Conservation (phyloP, 768 basidiomycete species). For the Boletus speciosus region DNA sequence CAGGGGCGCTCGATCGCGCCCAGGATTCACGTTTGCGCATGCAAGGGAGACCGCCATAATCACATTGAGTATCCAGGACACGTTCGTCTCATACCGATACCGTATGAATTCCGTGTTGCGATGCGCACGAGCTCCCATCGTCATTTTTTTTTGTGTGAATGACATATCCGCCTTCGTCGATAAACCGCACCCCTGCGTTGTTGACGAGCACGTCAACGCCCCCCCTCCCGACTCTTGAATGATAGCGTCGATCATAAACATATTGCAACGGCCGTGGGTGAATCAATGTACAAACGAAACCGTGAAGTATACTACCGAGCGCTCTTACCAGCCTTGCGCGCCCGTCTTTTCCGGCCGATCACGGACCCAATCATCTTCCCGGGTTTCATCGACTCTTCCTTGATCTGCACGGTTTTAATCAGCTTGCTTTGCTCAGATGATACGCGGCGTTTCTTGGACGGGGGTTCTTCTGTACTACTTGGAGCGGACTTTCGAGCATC, state of each 20-base stretch:
- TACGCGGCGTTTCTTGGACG: conserved; percentile 40
- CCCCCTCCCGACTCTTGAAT: too few relatives aligned
- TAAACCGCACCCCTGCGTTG: too few relatives aligned
- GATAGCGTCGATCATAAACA: not conserved
- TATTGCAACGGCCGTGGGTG: not conserved
- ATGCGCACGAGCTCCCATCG: too few relatives aligned
- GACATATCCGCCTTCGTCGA: too few relatives aligned
- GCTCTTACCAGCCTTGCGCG: conserved; percentile 43
- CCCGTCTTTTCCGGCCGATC: conserved; percentile 79
- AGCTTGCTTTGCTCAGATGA: conserved; percentile 24
- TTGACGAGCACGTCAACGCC: too few relatives aligned
- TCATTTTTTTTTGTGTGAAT: too few relatives aligned
- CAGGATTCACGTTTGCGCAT: too few relatives aligned
- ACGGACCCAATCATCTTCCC: conserved; percentile 58
- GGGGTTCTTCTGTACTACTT: conserved; percentile 29
- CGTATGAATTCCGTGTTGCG: too few relatives aligned
- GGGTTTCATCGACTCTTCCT: conserved; percentile 21
- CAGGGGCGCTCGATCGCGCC: too few relatives aligned
- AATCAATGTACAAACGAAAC: not conserved
- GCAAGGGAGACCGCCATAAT: too few relatives aligned
- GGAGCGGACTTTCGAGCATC: not conserved
- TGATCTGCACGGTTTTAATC: conserved; percentile 19
- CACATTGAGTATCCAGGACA: too few relatives aligned
- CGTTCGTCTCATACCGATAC: too few relatives aligned
- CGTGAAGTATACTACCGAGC: conserved; percentile 9